Evolutionary conservation across 257 asterid species (phyloP), one percentile per base, ranked within the genome.

Genomic region (Perilla frutescens): DNA sequence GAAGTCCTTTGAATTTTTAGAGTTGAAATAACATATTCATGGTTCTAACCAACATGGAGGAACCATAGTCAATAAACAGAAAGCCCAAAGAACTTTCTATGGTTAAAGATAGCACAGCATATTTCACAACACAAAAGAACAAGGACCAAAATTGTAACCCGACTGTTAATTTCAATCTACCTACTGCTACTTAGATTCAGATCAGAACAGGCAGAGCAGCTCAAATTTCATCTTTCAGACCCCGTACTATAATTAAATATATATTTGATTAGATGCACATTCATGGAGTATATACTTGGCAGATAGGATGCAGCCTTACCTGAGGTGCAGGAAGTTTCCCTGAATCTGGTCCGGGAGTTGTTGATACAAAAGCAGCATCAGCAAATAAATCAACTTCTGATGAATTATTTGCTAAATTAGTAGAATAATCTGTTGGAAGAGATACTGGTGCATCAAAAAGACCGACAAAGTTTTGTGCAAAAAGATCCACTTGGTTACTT

Each of bases 331-430:
- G 77, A 71, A 74, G 62, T 66, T 74, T 82, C 76, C 68, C 84
- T 6, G 73, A 72, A 76, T 84, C 82, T 9, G 68, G 61, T 57
- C 61, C 77, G 14, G 96, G 70, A 43, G 84, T 59, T 72, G 96
- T 92, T 31, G 96, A 90, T 53, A 86, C 91, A 86, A 94, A 95
- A 85, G 73, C 76, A 62, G 96, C 94, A 85, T 83, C 92, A 50
- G 96, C 94, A 84, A 95, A 95, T 80, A 90, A 90, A 85, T 92
- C 99, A 76, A 90, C 94, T 73, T 87, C 96, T 37, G 96, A 68
- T 9, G 80, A 51, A 76, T 79, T 81, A 64, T 71, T 76, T 68
- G 72, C 84, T 68, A 83, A 71, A 9, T 82, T 49, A 71, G 84
- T 69, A 59, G 86, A 62, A 55, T 71, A 81, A 44, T 69, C 81